Evolutionary conservation across 495 filamentous ascomycete species (phyloP), one percentile per base, ranked within the genome.

Genomic region (Podospora pseudoanserina): DNA sequence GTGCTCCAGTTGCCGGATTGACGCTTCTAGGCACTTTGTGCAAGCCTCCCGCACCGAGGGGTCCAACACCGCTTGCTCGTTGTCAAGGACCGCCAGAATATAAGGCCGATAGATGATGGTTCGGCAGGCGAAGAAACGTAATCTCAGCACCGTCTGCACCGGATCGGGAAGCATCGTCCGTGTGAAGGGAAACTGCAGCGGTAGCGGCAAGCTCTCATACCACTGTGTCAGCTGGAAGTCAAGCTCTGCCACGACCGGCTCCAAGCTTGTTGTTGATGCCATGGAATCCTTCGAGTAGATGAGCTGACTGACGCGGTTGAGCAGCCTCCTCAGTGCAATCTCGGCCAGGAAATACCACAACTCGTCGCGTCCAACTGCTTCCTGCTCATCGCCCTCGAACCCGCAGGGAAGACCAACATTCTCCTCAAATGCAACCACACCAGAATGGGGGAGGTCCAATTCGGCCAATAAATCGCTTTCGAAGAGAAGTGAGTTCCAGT

Each of bases 61-160:
- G 77, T 93, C 90, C 70, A 88, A 76, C 44, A 86, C 85, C 57
- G 87, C 87, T 72, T 87, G 86, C 68, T 93, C 91, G 70, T 93
- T 91, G 72, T 92, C 88, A 26, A 94, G 80, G 2, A 93, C 91
- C 13, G 90, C 90, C 65, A 92, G 82, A 69, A 92, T 92, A 77
- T 93, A 94, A 2, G 91, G 91, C 26, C 91, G 84, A 80, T 90
- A 93, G 71, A 94, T 94, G 74, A 94, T 93, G 53, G 91, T 93
- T 63, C 89, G 88, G 76, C 91, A 93, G 58, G 91, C 91, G 78
- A 89, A 92, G 80, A 92, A 94, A 53, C 91, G 87, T 70, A 93
- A 79, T 58, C 91, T 81, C 28, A 93, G 77, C 60, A 93, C 91
- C 23, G 91, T 93, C 77, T 94, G 91, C 44, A 92, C 86, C 20